Conservation (phyloP, 2,329 filamentous ascomycete genomes). For the Teratosphaeriaceae sp. region DNA sequence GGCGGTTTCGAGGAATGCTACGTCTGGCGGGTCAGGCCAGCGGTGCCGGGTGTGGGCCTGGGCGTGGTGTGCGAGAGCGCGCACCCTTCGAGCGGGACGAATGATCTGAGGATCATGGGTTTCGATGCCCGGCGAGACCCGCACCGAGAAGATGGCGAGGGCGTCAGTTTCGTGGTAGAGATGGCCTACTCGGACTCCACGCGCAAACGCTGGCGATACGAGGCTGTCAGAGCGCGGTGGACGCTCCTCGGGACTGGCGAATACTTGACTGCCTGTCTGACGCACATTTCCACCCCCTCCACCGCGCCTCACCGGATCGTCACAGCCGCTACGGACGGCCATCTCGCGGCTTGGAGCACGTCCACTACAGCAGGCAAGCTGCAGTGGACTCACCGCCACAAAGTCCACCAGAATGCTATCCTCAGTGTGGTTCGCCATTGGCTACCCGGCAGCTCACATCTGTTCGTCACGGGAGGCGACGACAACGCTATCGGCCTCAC, state of each 20-base stretch:
- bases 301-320: slow-evolving; percentile 31
- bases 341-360: slow-evolving; percentile 42
- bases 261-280: slow-evolving; percentile 59
- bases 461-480: slow-evolving; percentile 75
- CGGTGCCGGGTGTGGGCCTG: slow-evolving; percentile 47
- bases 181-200: slow-evolving; percentile 81
- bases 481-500: slow-evolving; percentile 71
- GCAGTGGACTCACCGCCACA: slow-evolving; percentile 26
- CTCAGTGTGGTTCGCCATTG: slow-evolving; percentile 46
- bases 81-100: slow-evolving; percentile 45
- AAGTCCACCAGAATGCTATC: slow-evolving; percentile 74
- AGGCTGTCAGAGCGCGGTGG: slow-evolving; percentile 22
- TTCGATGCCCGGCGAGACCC: slow-evolving; percentile 48
- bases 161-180: slow-evolving; percentile 50
- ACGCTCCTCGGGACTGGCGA: slow-evolving; percentile 29
- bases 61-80: slow-evolving; percentile 47
- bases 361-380: slow-evolving; percentile 30
- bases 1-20: slow-evolving; percentile 85
- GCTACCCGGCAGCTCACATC: slow-evolving; percentile 28
- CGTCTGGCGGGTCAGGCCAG: slow-evolving; percentile 61
- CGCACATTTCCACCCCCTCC: slow-evolving; percentile 47
- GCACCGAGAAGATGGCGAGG: slow-evolving; percentile 16
- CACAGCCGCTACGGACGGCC: slow-evolving; percentile 65
- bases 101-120: slow-evolving; percentile 72
- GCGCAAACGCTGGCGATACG: slow-evolving; percentile 47